These are phyloP conservation scores for Scheffersomyces insectosa DNA, from an alignment of 1,139 yeast species.

Conservation along the genomic window DNA sequence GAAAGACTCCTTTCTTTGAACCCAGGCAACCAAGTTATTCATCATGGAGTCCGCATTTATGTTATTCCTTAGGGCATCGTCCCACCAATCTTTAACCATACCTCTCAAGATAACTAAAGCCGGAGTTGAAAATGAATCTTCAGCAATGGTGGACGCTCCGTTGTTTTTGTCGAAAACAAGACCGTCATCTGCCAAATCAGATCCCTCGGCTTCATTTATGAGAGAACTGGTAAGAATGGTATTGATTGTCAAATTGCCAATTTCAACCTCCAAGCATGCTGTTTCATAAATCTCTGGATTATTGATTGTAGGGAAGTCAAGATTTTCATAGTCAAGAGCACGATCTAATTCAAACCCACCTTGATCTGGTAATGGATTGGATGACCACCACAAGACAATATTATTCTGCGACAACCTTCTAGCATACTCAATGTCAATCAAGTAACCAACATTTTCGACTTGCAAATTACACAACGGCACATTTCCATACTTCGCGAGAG, in stretches of 20 bases:
- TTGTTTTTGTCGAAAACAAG: constrained; percentile 41
- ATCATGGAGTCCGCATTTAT: constrained; percentile 82
- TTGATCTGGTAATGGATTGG: constrained; percentile 75
- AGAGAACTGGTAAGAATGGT: constrained; percentile 83
- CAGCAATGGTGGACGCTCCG: constrained; percentile 60
- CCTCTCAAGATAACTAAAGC: constrained; percentile 70
- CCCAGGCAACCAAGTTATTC: constrained; percentile 85
- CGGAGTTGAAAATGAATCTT: constrained; percentile 77
- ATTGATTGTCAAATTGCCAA: constrained; percentile 79
- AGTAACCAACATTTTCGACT: constrained; percentile 70
- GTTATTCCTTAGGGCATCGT: constrained; percentile 72
- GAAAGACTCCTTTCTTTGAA: constrained; percentile 69
- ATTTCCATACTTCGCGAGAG: constrained; percentile 69
- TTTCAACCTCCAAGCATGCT: constrained; percentile 75
- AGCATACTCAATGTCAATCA: constrained; percentile 87
- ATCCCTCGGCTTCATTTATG: constrained; percentile 88
- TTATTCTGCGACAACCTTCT: constrained; percentile 65
- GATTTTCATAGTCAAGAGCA: constrained; percentile 52
- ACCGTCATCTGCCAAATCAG: constrained; percentile 65
- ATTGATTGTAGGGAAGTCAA: constrained; percentile 73
- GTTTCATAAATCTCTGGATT: constrained; percentile 79
- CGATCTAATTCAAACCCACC: constrained; percentile 80
- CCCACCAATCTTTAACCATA: constrained; percentile 93
- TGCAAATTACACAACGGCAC: constrained; percentile 86
- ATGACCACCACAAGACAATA: constrained; percentile 93